A percentile compares a stretch with the other conserved stretches of the same genome.
phyloP scores from a whole-genome alignment of 2,329 filamentous ascomycete genomes.

The Fusarium metavorans region DNA sequence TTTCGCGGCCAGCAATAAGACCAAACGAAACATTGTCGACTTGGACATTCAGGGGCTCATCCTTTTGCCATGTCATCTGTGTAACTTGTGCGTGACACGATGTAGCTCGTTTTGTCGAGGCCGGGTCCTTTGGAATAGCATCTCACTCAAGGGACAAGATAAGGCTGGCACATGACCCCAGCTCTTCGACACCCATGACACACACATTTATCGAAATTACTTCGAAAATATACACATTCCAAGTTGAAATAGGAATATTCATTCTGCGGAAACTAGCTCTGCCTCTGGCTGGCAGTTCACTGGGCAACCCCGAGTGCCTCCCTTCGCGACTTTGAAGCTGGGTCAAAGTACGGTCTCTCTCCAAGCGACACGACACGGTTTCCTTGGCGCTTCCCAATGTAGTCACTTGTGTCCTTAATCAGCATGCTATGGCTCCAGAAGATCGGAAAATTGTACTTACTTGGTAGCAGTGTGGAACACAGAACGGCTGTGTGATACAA shows the following conservation, averaged over 20 bases:
- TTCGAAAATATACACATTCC: background rate
- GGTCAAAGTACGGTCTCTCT: constrained; percentile 15
- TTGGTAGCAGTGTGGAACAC: constrained; percentile 30
- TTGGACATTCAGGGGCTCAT: background rate
- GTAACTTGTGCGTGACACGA: background rate
- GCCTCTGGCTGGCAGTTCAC: background rate
- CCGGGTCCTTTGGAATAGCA: background rate
- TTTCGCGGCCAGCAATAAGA: constrained; percentile 7
- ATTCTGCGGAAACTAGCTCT: too few relatives aligned
- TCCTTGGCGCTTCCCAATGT: constrained; percentile 20
- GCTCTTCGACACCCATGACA: background rate
- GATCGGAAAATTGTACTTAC: constrained; percentile 35
- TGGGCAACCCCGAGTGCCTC: constrained; percentile 17
- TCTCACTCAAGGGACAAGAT: background rate
- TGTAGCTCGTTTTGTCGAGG: background rate
- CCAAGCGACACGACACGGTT: constrained; percentile 13
- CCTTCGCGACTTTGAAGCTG: background rate
- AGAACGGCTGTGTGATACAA: constrained; percentile 8
- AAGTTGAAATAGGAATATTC: background rate
- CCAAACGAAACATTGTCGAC: background rate
- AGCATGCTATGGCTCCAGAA: background rate
- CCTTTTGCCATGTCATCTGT: background rate
- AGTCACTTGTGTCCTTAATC: constrained; percentile 14
- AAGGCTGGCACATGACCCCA: background rate
- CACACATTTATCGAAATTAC: background rate